Evolutionary conservation across 208 protist genomes (phyloP).

Genomic region (Vickermania ingenoplastis): DNA sequence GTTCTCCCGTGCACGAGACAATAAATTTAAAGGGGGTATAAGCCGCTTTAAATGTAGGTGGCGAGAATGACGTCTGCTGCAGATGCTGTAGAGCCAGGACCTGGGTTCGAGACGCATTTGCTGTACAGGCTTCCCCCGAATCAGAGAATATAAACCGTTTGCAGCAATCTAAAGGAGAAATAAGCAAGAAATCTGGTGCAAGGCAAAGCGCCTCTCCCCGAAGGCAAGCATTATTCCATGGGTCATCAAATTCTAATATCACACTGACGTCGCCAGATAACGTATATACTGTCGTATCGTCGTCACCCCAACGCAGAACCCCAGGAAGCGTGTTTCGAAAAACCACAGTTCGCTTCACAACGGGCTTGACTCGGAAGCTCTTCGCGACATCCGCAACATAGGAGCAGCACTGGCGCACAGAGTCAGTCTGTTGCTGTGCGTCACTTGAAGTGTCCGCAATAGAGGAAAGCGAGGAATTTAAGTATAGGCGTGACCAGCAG

Average conservation of each 20-base stretch:
- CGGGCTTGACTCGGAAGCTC: neutral
- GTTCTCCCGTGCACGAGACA: neutral
- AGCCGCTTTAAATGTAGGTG: neutral
- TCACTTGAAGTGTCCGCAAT: too few relatives aligned
- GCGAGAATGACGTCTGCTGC: neutral
- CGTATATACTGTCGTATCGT: neutral
- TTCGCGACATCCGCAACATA: too few relatives aligned
- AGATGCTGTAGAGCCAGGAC: neutral
- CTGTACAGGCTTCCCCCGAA: neutral
- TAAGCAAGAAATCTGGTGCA: neutral
- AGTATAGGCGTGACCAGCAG: neutral
- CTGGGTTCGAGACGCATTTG: neutral
- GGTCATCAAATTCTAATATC: too few relatives aligned
- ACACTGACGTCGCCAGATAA: too few relatives aligned
- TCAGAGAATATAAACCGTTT: neutral
- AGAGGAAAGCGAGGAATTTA: neutral
- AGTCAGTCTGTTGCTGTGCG: too few relatives aligned
- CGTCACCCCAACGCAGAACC: neutral
- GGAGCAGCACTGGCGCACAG: too few relatives aligned
- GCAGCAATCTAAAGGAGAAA: neutral
- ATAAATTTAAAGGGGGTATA: neutral
- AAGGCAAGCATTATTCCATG: too few relatives aligned
- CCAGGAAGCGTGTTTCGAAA: neutral
- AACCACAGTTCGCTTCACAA: neutral
- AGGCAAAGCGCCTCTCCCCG: neutral